Evolutionary conservation across 1,284 basidiomycete genomes (phyloP).

Genomic region (Lentinula novae-zelandiae): DNA sequence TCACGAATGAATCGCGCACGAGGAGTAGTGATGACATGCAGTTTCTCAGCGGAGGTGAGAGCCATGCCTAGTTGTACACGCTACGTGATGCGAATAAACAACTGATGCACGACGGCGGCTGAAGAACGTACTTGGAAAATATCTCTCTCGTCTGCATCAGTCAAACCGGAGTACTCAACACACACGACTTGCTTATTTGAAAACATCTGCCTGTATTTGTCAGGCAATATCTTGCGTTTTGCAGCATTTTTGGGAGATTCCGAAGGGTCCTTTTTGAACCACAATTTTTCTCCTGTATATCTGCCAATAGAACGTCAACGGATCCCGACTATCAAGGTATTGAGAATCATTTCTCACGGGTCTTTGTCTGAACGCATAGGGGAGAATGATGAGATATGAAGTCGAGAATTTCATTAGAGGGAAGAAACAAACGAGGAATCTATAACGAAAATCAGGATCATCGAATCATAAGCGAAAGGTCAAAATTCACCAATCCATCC

Average conservation of each 20-base stretch:
- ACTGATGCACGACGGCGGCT: neutral
- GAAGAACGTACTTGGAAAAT: conserved; percentile 58
- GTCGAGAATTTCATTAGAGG: neutral
- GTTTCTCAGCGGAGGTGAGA: conserved; percentile 69
- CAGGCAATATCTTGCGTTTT: conserved; percentile 35
- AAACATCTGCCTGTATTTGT: conserved; percentile 49
- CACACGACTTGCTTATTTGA: conserved; percentile 69
- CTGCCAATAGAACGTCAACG: neutral
- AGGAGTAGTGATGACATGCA: conserved; percentile 57
- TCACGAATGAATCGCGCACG: conserved; percentile 49
- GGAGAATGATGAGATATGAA: neutral
- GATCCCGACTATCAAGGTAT: no score
- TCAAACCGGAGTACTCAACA: conserved; percentile 64
- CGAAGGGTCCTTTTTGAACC: conserved; percentile 38
- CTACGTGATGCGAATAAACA: conserved; percentile 27
- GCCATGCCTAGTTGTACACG: conserved; percentile 78
- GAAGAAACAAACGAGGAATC: conserved; percentile 44
- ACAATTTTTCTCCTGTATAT: conserved; percentile 45
- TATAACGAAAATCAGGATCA: conserved; percentile 18
- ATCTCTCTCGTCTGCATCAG: conserved; percentile 58
- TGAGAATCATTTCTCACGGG: conserved; percentile 32
- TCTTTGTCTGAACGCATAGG: conserved; percentile 41
- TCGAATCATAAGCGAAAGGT: neutral
- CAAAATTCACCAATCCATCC: conserved; percentile 55
- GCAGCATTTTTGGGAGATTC: conserved; percentile 12